Evolutionary conservation across 352 stramenopile species (phyloP).

Genomic region (Pythium folliculosum): DNA sequence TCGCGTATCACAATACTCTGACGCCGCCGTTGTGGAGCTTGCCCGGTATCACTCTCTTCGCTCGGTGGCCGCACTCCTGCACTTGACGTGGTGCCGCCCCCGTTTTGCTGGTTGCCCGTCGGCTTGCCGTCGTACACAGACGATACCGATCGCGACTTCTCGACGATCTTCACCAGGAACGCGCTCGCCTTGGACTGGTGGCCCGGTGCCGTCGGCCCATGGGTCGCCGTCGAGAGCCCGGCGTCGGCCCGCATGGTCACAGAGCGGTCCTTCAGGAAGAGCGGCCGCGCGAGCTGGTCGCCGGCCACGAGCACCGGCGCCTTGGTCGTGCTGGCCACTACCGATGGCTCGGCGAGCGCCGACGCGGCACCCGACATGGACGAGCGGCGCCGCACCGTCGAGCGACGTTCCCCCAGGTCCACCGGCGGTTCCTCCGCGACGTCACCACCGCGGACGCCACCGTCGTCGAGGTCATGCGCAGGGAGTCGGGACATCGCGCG

Average conservation of each 20-base stretch:
- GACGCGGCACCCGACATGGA: conserved; percentile 6
- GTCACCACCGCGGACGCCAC: too few relatives aligned
- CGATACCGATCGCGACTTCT: conserved; percentile 7
- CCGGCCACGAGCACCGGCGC: conserved; percentile 24
- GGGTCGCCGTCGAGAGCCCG: conserved; percentile 16
- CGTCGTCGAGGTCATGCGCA: too few relatives aligned
- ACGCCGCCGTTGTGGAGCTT: not conserved
- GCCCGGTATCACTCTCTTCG: not conserved
- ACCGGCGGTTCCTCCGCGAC: not conserved
- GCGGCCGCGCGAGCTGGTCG: conserved; percentile 42
- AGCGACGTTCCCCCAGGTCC: not conserved
- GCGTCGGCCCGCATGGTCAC: conserved; percentile 41
- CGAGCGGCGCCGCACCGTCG: conserved; percentile 13
- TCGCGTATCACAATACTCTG: conserved; percentile 10
- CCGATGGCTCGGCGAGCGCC: not conserved
- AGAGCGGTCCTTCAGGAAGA: conserved; percentile 59
- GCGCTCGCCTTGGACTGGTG: conserved; percentile 55
- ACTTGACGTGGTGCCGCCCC: too few relatives aligned
- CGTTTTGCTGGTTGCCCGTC: not conserved
- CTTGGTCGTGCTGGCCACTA: not conserved
- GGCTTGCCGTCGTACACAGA: conserved; percentile 1
- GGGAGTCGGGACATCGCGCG: too few relatives aligned
- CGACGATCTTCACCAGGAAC: conserved; percentile 55
- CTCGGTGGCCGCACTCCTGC: too few relatives aligned
- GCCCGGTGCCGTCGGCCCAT: not conserved